phyloP scores from a whole-genome alignment of 768 basidiomycete genomes.

The Lactarius sp. region DNA sequence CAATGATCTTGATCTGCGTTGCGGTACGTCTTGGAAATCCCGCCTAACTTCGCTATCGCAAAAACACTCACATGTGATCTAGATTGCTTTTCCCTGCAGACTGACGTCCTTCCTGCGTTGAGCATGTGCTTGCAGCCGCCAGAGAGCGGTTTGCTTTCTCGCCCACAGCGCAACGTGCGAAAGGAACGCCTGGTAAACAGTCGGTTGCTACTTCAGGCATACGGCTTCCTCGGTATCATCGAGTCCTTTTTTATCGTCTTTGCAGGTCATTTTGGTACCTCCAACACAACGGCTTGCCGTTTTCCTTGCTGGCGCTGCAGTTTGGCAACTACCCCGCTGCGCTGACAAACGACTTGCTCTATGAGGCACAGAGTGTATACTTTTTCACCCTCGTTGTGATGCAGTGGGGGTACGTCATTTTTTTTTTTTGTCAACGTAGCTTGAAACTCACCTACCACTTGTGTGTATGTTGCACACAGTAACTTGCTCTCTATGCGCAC shows the following conservation, averaged over 20 bases:
- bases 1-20: conserved; percentile 51
- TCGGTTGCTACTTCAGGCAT: conserved; percentile 52
- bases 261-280: no score
- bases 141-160: conserved; percentile 52
- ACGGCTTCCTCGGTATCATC: no score
- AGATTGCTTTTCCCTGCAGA: conserved; percentile 26
- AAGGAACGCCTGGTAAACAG: conserved; percentile 52
- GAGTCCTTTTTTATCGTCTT: no score
- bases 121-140: conserved; percentile 55
- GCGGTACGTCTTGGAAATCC: conserved; percentile 22
- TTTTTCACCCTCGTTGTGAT: no score
- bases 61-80: background rate
- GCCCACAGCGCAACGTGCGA: conserved; percentile 51
- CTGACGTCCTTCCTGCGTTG: conserved; percentile 54
- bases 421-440: background rate
- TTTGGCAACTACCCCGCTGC: conserved; percentile 32
- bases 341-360: conserved; percentile 39
- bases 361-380: conserved; percentile 46
- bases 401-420: conserved; percentile 32
- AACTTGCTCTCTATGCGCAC: conserved; percentile 54
- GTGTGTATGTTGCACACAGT: background rate
- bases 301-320: no score
- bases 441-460: background rate
- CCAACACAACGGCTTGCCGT: no score
- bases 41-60: background rate